Conservation (phyloP, 148 eudicot genomes). For the Dianthus caryophyllus region DNA sequence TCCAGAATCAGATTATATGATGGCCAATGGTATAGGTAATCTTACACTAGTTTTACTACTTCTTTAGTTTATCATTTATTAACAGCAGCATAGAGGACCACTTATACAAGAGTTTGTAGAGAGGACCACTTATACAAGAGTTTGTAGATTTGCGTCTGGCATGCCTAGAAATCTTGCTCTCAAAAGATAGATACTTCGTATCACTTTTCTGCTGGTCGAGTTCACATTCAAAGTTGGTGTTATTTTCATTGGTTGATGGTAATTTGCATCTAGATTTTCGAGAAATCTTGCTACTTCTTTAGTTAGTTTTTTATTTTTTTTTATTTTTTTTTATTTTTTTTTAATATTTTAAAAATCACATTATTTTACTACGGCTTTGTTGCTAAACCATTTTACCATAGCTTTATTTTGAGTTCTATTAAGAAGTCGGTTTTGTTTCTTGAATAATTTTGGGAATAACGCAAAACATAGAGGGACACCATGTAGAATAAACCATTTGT, state of each 20-base stretch:
- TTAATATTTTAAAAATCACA: too few relatives aligned
- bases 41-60: background rate
- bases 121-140: background rate
- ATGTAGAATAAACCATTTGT: background rate
- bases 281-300: too few relatives aligned
- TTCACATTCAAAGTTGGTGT: background rate
- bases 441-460: too few relatives aligned
- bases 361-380: background rate
- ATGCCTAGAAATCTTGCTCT: background rate
- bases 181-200: background rate
- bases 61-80: background rate
- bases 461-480: too few relatives aligned
- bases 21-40: slow-evolving; percentile 64
- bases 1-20: slow-evolving; percentile 54
- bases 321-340: too few relatives aligned
- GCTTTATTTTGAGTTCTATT: too few relatives aligned
- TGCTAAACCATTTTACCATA: background rate
- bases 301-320: too few relatives aligned
- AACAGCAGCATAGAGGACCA: background rate
- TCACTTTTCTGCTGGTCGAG: too few relatives aligned
- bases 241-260: too few relatives aligned
- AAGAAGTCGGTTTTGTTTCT: too few relatives aligned
- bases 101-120: background rate
- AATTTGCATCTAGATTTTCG: too few relatives aligned
- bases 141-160: background rate